A percentile compares a stretch with the other conserved stretches of the same genome.
Conservation (phyloP, 2,329 filamentous ascomycete species). For the Westerdykella ornata region DNA sequence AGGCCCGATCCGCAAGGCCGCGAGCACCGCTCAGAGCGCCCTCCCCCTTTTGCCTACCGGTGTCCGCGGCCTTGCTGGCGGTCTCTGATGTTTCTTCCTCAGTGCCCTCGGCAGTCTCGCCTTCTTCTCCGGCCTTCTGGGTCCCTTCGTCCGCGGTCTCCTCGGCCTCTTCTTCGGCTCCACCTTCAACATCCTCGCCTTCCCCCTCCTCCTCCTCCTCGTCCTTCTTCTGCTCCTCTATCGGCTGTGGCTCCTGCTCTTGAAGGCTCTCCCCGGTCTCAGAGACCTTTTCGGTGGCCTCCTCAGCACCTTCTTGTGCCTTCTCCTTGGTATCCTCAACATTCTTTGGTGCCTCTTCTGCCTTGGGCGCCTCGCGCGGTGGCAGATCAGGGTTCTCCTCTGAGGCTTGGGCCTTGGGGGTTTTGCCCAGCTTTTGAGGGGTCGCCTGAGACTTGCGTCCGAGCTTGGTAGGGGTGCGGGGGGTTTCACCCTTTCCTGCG, state of each 20-base stretch:
- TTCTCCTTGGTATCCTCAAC: conserved; percentile 28
- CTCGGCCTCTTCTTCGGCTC: conserved; percentile 39
- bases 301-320: conserved; percentile 32
- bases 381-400: conserved; percentile 34
- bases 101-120: conserved; percentile 33
- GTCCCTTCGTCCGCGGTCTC: conserved; percentile 43
- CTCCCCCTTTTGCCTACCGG: conserved; percentile 30
- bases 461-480: conserved; percentile 49
- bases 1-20: conserved; percentile 43
- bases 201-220: conserved; percentile 23
- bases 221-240: too few species aligned
- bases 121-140: conserved; percentile 40
- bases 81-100: conserved; percentile 37
- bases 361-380: conserved; percentile 19
- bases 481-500: conserved; percentile 44
- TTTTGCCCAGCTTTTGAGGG: conserved; percentile 38
- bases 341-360: conserved; percentile 24
- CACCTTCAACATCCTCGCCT: conserved; percentile 25
- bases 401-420: conserved; percentile 23
- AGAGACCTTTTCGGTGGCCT: conserved; percentile 43
- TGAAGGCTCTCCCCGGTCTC: conserved; percentile 42
- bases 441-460: conserved; percentile 38
- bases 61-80: conserved; percentile 31
- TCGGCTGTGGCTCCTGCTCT: conserved; percentile 43
- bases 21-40: conserved; percentile 41